phyloP scores from a whole-genome alignment of 2,329 filamentous ascomycete genomes.

The Colletotrichum siamense region DNA sequence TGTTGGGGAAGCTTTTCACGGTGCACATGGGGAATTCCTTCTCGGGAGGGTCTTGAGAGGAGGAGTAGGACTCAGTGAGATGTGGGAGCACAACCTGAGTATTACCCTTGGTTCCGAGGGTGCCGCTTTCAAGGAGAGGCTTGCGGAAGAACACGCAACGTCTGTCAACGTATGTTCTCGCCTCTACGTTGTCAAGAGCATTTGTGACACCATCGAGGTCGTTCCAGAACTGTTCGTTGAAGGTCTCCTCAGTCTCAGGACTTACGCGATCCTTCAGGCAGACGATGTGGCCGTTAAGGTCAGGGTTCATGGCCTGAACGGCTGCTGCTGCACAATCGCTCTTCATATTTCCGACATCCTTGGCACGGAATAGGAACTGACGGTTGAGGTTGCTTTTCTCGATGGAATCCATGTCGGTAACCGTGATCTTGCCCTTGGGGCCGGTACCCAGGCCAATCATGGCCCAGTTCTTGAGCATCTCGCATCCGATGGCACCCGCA shows the following conservation, averaged over 20 bases:
- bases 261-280: slow-evolving; percentile 90
- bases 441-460: slow-evolving; percentile 96
- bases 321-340: slow-evolving; percentile 90
- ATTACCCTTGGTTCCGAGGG: slow-evolving; percentile 98
- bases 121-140: slow-evolving; percentile 93
- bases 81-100: slow-evolving; percentile 92
- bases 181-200: slow-evolving; percentile 96
- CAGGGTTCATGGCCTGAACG: slow-evolving; percentile 95
- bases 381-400: slow-evolving; percentile 99
- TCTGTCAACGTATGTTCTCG: slow-evolving; percentile 93
- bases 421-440: slow-evolving; percentile 84
- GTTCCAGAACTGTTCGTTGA: slow-evolving; percentile 93
- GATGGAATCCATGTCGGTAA: slow-evolving; percentile 98
- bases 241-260: slow-evolving; percentile 89
- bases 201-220: slow-evolving; percentile 91
- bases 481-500: slow-evolving; percentile 95
- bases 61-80: slow-evolving; percentile 94
- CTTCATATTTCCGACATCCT: slow-evolving; percentile 96
- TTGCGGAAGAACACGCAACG: slow-evolving; percentile 99
- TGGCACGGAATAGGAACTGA: slow-evolving; percentile 92
- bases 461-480: slow-evolving; percentile 99
- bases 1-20: slow-evolving; percentile 94
- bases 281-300: slow-evolving; percentile 84
- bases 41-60: slow-evolving; percentile 94
- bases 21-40: slow-evolving; percentile 99